Percentiles rank a stretch among this genome's conserved stretches.
phyloP scores from a whole-genome alignment of 2,329 filamentous ascomycete genomes.

The Coniochaeta sp. region DNA sequence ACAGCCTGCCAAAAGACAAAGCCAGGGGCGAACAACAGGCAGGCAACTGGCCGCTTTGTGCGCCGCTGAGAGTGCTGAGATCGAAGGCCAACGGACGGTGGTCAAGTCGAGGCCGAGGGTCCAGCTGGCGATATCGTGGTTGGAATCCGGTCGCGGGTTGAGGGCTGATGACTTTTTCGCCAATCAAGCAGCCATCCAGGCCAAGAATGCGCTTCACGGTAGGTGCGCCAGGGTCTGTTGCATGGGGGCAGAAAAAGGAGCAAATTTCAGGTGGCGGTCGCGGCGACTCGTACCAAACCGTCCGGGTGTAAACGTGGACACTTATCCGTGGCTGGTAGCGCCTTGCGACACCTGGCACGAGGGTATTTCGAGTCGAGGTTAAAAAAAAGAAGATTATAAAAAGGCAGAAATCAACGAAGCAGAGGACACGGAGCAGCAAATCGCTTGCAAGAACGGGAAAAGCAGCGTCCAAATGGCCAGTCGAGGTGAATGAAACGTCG shows the following conservation, averaged over 20 bases:
- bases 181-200: background rate
- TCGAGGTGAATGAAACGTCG: background rate
- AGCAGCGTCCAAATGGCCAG: background rate
- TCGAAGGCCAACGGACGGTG: background rate
- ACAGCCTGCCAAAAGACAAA: background rate
- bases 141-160: background rate
- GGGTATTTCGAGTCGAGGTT: background rate
- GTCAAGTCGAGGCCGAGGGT: background rate
- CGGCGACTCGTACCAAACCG: background rate
- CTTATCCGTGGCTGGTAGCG: background rate
- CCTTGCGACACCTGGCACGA: background rate
- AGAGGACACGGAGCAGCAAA: background rate
- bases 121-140: slow-evolving; percentile 1
- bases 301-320: background rate
- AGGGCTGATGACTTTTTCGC: background rate
- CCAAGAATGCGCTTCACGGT: background rate
- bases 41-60: background rate
- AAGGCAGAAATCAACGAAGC: background rate
- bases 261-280: background rate
- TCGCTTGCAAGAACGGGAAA: background rate
- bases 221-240: background rate
- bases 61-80: background rate
- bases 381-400: no score
- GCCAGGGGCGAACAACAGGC: background rate
- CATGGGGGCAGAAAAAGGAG: background rate